Evolutionary conservation across 2,329 filamentous ascomycete genomes (phyloP).

Genomic region (Clonostachys solani): DNA sequence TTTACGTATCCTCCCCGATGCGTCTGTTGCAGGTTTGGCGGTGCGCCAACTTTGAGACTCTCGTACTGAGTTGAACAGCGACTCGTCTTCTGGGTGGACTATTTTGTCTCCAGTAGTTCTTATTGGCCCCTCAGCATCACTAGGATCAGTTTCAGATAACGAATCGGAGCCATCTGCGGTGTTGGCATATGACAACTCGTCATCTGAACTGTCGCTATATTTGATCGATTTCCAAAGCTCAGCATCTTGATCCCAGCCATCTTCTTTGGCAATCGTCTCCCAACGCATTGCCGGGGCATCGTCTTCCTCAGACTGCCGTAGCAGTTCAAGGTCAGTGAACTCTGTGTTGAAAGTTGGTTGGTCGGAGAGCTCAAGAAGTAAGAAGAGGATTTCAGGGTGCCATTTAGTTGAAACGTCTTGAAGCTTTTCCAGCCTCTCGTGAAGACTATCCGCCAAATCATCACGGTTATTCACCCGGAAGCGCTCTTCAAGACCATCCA

Average conservation of each 20-base stretch:
- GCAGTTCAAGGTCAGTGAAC: constrained; percentile 56
- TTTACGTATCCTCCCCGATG: constrained; percentile 26
- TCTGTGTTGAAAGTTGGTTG: constrained; percentile 68
- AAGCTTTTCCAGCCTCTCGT: constrained; percentile 27
- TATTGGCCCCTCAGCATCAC: constrained; percentile 14
- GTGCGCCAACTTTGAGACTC: constrained; percentile 28
- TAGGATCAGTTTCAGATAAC: constrained; percentile 22
- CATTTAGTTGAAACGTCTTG: constrained; percentile 45
- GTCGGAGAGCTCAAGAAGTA: constrained; percentile 79
- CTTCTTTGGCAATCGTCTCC: constrained; percentile 74
- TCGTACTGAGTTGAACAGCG: constrained; percentile 20
- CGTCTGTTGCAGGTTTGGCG: constrained; percentile 25
- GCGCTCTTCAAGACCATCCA: constrained; percentile 78
- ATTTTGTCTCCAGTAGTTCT: constrained; percentile 8
- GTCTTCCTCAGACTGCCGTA: constrained; percentile 37
- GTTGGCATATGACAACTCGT: constrained; percentile 19
- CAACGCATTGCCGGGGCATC: constrained; percentile 58
- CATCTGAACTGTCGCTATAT: constrained; percentile 65
- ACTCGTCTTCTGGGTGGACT: constrained; percentile 22
- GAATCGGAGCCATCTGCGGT: not conserved
- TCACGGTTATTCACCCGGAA: constrained; percentile 79
- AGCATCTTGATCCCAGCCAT: constrained; percentile 63
- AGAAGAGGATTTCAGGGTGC: constrained; percentile 73
- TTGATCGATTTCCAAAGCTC: constrained; percentile 69
- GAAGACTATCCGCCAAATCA: constrained; percentile 69